phyloP scores from a whole-genome alignment of 805 yeast genomes.

The Yamadazyma tumulicola region DNA sequence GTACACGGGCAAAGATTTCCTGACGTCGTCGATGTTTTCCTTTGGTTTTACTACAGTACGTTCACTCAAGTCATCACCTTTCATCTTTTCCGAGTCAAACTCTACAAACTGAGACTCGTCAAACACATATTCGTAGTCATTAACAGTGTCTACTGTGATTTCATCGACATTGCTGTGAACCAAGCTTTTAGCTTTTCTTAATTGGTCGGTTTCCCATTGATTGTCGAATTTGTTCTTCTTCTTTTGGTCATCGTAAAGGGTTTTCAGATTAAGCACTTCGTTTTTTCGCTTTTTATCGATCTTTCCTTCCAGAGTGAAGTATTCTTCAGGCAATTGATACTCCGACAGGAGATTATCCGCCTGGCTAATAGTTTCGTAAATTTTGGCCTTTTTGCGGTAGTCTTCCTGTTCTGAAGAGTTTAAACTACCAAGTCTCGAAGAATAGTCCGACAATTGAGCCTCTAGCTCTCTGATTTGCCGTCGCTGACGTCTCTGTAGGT shows the following conservation, averaged over 20 bases:
- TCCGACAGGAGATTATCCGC: constrained; percentile 6
- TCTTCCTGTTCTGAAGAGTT: constrained; percentile 14
- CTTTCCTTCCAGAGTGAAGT: constrained; percentile 48
- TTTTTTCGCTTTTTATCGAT: constrained; percentile 55
- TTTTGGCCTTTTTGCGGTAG: constrained; percentile 16
- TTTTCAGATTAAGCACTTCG: constrained; percentile 32
- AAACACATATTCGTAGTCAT: constrained; percentile 71
- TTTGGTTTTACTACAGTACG: not conserved
- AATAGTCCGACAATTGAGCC: constrained; percentile 13
- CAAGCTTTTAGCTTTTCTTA: constrained; percentile 29
- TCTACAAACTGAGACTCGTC: constrained; percentile 52
- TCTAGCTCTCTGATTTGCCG: constrained; percentile 17
- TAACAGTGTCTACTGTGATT: constrained; percentile 37
- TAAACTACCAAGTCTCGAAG: constrained; percentile 1
- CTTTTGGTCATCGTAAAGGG: constrained; percentile 3
- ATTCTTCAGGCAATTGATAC: constrained; percentile 57
- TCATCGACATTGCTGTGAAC: constrained; percentile 29
- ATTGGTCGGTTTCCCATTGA: constrained; percentile 56
- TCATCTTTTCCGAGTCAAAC: constrained; percentile 18
- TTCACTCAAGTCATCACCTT: constrained; percentile 2
- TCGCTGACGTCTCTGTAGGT: constrained; percentile 19
- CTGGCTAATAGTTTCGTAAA: constrained; percentile 16
- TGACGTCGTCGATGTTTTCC: constrained; percentile 41
- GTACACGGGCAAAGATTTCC: constrained; percentile 75
- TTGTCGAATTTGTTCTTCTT: constrained; percentile 21